These are phyloP conservation scores for Immersiella caudata DNA, from an alignment of 495 filamentous ascomycete species.

Conservation along the genomic window DNA sequence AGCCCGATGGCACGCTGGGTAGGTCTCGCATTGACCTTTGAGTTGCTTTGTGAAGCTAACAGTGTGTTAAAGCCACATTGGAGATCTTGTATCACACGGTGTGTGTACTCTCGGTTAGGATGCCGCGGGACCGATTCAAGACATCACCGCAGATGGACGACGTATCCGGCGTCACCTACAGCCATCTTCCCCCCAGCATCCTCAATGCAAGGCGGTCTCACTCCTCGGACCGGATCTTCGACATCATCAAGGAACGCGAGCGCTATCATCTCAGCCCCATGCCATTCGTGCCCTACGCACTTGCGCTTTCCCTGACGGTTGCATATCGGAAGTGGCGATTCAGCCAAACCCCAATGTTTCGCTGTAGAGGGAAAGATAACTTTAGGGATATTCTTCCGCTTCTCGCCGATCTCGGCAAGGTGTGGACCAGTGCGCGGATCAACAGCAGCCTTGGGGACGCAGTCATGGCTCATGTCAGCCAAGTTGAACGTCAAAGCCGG, in stretches of 20 bases:
- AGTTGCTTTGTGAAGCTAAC: neutral
- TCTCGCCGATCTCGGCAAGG: slow-evolving; percentile 56
- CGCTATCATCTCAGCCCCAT: slow-evolving; percentile 45
- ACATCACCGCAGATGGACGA: slow-evolving; percentile 30
- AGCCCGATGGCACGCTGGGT: slow-evolving; percentile 51
- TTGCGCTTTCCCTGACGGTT: slow-evolving; percentile 68
- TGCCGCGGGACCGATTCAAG: slow-evolving; percentile 35
- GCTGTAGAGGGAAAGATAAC: slow-evolving; percentile 60
- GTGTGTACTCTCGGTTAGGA: slow-evolving; percentile 60
- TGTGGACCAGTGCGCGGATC: slow-evolving; percentile 65
- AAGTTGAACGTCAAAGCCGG: slow-evolving; percentile 3
- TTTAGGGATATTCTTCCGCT: slow-evolving; percentile 61
- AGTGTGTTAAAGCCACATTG: slow-evolving; percentile 52
- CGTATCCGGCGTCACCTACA: slow-evolving; percentile 34
- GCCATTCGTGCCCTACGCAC: slow-evolving; percentile 69
- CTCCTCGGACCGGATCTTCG: slow-evolving; percentile 65
- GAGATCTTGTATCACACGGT: slow-evolving; percentile 74
- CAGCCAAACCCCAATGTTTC: slow-evolving; percentile 64
- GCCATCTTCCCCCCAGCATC: slow-evolving; percentile 57
- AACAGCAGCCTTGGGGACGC: slow-evolving; percentile 60
- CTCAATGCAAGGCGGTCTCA: slow-evolving; percentile 62
- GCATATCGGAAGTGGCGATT: slow-evolving; percentile 72
- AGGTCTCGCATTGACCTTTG: slow-evolving; percentile 43
- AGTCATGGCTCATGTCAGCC: slow-evolving; percentile 28
- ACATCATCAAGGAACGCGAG: slow-evolving; percentile 59